Conservation (phyloP, 1,139 yeast genomes). For the Yarrowia galli region DNA sequence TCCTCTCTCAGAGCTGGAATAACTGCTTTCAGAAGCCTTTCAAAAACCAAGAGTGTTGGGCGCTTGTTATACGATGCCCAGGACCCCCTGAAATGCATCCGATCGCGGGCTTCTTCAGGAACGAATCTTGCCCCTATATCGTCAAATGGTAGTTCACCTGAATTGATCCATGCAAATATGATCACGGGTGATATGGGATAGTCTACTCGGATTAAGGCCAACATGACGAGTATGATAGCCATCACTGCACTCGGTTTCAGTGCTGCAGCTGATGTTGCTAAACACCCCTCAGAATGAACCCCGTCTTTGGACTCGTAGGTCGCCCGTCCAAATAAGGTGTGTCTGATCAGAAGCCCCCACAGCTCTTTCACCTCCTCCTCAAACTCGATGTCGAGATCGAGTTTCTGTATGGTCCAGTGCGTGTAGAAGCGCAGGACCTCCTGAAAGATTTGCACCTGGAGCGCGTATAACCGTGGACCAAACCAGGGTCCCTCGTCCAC, state of each 20-base stretch:
- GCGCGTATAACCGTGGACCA: background rate
- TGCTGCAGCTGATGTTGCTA: too few relatives aligned
- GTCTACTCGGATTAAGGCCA: background rate
- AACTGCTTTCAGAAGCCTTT: too few relatives aligned
- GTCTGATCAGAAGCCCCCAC: background rate
- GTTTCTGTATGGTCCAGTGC: background rate
- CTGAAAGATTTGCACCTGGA: background rate
- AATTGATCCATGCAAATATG: background rate
- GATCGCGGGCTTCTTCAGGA: background rate
- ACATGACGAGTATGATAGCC: background rate
- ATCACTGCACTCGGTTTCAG: too few relatives aligned
- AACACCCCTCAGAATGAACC: background rate
- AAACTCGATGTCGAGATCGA: background rate
- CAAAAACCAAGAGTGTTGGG: too few relatives aligned
- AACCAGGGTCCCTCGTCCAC: background rate
- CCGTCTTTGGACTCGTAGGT: background rate
- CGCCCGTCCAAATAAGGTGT: background rate
- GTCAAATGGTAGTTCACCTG: background rate
- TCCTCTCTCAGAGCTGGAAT: background rate
- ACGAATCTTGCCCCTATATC: background rate
- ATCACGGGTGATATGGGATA: background rate
- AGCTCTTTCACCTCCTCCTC: background rate
- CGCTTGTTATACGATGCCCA: too few relatives aligned
- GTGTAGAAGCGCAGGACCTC: constrained; percentile 5
- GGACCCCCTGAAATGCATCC: too few relatives aligned